Evolutionary conservation across 2,329 filamentous ascomycete genomes (phyloP).

Genomic region (Hysterium pulicare): DNA sequence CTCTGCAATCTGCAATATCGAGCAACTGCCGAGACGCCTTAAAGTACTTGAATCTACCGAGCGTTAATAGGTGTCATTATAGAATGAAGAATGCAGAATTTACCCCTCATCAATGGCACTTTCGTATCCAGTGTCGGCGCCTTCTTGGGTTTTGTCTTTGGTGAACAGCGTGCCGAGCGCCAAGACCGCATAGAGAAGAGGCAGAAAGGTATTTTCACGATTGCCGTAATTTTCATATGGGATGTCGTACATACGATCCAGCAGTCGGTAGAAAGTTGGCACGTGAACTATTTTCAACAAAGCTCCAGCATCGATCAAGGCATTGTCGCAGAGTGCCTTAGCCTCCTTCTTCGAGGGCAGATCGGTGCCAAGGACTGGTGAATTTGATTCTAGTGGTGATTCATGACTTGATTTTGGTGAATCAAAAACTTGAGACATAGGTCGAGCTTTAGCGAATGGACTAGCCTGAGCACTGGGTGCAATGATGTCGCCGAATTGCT

Average conservation of each 20-base stretch:
- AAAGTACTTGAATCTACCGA: conserved; percentile 46
- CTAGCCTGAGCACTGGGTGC: conserved; percentile 58
- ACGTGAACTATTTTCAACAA: conserved; percentile 73
- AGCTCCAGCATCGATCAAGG: conserved; percentile 60
- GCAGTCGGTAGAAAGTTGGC: conserved; percentile 72
- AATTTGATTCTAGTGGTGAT: conserved; percentile 54
- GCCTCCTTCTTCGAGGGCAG: conserved; percentile 64
- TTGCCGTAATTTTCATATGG: conserved; percentile 48
- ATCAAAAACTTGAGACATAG: conserved; percentile 61
- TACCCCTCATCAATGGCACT: conserved; percentile 47
- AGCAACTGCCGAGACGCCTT: conserved; percentile 47
- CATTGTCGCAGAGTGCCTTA: conserved; percentile 55
- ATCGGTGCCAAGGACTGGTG: conserved; percentile 46
- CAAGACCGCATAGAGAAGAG: conserved; percentile 47
- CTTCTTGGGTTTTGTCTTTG: conserved; percentile 33
- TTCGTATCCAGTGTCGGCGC: conserved; percentile 43
- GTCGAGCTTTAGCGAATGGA: conserved; percentile 55
- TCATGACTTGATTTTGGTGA: conserved; percentile 63
- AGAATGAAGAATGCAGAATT: conserved; percentile 6
- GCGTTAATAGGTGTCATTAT: conserved; percentile 13
- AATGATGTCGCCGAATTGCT: conserved; percentile 77
- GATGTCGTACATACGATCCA: conserved; percentile 74
- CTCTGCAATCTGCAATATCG: conserved; percentile 53
- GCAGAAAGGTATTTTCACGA: conserved; percentile 47
- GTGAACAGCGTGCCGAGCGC: conserved; percentile 48